Conservation (phyloP, 225 moss, liverwort and hornwort genomes). For the Bryum argenteum region DNA sequence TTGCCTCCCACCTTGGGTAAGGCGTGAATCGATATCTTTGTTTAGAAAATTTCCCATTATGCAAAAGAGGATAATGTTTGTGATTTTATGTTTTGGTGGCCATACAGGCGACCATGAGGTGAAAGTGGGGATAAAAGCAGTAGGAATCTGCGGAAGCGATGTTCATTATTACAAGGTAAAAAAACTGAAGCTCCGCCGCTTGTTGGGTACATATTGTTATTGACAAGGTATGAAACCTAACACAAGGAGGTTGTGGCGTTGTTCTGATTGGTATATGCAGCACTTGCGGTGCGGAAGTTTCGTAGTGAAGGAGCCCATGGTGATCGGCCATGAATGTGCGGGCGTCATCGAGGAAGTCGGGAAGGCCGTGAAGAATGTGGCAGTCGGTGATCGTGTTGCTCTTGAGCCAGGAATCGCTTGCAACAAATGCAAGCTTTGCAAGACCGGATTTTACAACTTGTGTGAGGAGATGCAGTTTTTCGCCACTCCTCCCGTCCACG, state of each 20-base stretch:
- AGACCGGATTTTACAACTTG: conserved; percentile 77
- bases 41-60: background rate
- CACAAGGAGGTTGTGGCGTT: background rate
- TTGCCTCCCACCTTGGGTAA: background rate
- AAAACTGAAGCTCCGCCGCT: too few relatives aligned
- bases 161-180: conserved; percentile 83
- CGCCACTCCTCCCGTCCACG: conserved; percentile 81
- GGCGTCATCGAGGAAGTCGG: conserved; percentile 76
- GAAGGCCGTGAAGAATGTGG: conserved; percentile 61
- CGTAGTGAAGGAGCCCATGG: conserved; percentile 86
- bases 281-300: conserved; percentile 74
- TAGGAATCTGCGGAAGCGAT: conserved; percentile 97
- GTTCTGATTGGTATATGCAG: conserved; percentile 43
- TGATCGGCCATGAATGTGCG: conserved; percentile 91
- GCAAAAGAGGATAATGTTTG: background rate
- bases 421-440: conserved; percentile 43
- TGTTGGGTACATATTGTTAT: too few relatives aligned
- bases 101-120: conserved; percentile 62
- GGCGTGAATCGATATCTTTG: background rate
- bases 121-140: conserved; percentile 79
- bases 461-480: conserved; percentile 90
- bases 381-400: conserved; percentile 80
- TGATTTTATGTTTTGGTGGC: too few relatives aligned
- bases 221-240: background rate
- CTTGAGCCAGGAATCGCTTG: too few relatives aligned